Percentiles rank a stretch among this genome's conserved stretches.
These are phyloP conservation scores for Plasmodium falciparum DNA, from an alignment of 169 alveolate species.

Conservation along the genomic window DNA sequence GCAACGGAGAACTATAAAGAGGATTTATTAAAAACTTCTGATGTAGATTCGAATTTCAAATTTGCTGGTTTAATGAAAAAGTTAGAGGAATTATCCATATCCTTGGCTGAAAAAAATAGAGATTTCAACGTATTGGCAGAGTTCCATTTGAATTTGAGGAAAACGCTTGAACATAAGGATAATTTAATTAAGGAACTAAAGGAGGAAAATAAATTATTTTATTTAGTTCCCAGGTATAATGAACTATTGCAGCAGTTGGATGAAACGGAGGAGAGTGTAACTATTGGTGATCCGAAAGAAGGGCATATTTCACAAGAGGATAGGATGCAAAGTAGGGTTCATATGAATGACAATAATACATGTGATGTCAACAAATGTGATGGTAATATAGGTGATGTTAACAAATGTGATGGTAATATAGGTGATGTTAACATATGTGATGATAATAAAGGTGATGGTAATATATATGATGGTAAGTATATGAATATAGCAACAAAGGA, in stretches of 20 bases:
- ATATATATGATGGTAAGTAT: no score
- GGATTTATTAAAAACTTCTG: constrained; percentile 74
- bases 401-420: no score
- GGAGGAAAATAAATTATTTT: constrained; percentile 78
- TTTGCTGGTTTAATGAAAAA: constrained; percentile 84
- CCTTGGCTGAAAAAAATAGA: constrained; percentile 77
- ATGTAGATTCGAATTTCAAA: constrained; percentile 83
- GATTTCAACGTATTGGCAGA: constrained; percentile 84
- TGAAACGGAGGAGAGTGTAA: background rate
- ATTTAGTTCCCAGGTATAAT: constrained; percentile 77
- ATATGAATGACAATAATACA: no score
- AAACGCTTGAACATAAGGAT: constrained; percentile 45
- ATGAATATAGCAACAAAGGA: constrained; percentile 22
- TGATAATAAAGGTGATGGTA: no score
- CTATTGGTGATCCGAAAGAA: no score
- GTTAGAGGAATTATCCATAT: constrained; percentile 83
- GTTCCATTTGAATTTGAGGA: constrained; percentile 69
- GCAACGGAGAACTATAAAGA: constrained; percentile 79
- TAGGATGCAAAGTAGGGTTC: no score
- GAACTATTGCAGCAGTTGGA: constrained; percentile 71
- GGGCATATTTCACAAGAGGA: no score
- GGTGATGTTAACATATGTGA: no score
- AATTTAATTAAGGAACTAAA: constrained; percentile 54
- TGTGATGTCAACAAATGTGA: no score
- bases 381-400: no score